These are phyloP conservation scores for Myriangium duriaei DNA, from an alignment of 2,329 filamentous ascomycete species.

Conservation along the genomic window DNA sequence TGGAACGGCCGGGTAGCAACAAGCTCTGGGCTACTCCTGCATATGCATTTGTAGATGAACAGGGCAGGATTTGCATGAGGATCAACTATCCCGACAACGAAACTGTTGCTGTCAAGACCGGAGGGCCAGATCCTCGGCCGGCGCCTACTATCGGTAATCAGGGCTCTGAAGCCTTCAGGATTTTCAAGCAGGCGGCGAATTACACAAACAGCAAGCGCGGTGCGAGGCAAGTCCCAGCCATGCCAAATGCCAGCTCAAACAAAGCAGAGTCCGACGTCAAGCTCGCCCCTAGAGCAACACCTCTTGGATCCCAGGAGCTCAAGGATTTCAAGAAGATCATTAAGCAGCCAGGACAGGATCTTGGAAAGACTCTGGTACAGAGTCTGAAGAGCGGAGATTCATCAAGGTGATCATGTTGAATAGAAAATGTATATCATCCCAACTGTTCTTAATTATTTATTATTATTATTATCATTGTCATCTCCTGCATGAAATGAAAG, in stretches of 20 bases:
- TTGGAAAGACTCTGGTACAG: not conserved
- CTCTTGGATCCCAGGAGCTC: conserved; percentile 16
- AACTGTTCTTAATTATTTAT: too few species aligned
- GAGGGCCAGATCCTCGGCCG: conserved; percentile 5
- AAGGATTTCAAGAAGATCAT: not conserved
- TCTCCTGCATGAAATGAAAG: too few species aligned
- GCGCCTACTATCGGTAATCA: conserved; percentile 3
- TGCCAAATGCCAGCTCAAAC: too few species aligned
- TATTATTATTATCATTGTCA: too few species aligned
- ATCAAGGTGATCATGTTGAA: too few species aligned
- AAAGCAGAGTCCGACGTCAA: conserved; percentile 18
- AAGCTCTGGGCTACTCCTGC: conserved; percentile 40
- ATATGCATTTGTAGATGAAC: conserved; percentile 33
- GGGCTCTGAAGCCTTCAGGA: conserved; percentile 1
- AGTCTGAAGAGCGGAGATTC: not conserved
- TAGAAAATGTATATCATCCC: too few species aligned
- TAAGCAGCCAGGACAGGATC: not conserved
- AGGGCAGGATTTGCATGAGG: conserved; percentile 31
- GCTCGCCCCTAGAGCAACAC: conserved; percentile 11
- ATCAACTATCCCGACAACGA: conserved; percentile 20
- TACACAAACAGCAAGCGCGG: not conserved
- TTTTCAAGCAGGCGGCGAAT: conserved; percentile 1
- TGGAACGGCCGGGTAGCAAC: conserved; percentile 35
- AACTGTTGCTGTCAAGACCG: conserved; percentile 21
- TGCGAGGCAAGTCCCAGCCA: too few species aligned